Evolutionary conservation across 1,284 basidiomycete species (phyloP), one percentile per base, ranked within the genome.

Genomic region (Ceratobasidium sp.): DNA sequence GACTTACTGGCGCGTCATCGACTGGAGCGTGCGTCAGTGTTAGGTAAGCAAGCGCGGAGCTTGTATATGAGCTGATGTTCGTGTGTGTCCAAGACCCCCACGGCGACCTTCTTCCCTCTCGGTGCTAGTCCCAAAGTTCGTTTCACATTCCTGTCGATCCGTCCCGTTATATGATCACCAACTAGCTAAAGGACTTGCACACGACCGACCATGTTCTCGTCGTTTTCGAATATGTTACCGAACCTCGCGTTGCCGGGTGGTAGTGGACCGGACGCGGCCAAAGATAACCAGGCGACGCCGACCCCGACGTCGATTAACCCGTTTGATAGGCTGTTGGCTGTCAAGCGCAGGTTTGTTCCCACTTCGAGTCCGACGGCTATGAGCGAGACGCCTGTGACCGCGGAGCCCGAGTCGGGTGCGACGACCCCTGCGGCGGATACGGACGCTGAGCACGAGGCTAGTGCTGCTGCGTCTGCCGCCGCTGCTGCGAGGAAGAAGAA

Each of bases 181-280:
- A 33, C 33, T 33, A 33, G 33, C 33, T 33, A 33, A 33, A 33
- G 33, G 33, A 33, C 33, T 33, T 33, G 33, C 33, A 33, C 33
- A 33, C 33, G 33, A 10, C 42, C 57, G 7, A 73, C 70, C 40
- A 73, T 73, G 70, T 73, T 73, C 70, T 73, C 70, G 17, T 23
- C n/a, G 12, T 44, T 73, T n/a, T 46, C 70, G n/a, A 73, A 73
- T 42, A 61, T 73, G 42, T 56, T 73, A n/a, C 70, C 70, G 7
- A 73, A 57, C 70, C 52, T 70, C 17, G 20, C 65, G 3, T 23
- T 73, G 20, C 17, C 67, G 3, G 48, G n/a, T 15, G 17, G 20
- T 33, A 33, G 33, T 33, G 33, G 33, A 33, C 33, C 33, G 33
- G 33, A 33, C 33, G 33, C 33, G 23, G 52, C 23, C n/a, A 33